A percentile compares a stretch with the other conserved stretches of the same genome.
These are phyloP conservation scores for Saccharomyces kudriavzevii DNA, from an alignment of 805 yeast genomes.

Conservation along the genomic window DNA sequence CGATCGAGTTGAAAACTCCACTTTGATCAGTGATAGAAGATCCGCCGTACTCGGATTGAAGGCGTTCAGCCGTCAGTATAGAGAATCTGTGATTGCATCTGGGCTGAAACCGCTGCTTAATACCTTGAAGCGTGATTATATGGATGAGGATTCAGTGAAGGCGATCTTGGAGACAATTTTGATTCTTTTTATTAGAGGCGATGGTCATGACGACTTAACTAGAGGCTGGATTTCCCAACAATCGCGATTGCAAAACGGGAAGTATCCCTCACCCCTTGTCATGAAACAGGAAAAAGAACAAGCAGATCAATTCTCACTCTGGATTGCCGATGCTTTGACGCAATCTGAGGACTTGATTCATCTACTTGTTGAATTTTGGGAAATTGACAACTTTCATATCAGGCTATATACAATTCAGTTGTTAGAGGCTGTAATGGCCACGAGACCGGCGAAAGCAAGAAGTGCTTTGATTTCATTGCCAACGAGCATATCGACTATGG, in stretches of 20 bases:
- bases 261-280: conserved; percentile 66
- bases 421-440: conserved; percentile 70
- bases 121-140: conserved; percentile 55
- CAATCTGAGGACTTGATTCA: conserved; percentile 41
- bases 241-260: conserved; percentile 65
- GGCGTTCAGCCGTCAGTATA: conserved; percentile 76
- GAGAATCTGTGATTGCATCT: conserved; percentile 84
- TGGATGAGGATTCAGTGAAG: conserved; percentile 64
- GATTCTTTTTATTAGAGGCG: conserved; percentile 69
- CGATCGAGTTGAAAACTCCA: conserved; percentile 78
- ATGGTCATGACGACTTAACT: conserved; percentile 52
- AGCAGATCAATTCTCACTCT: conserved; percentile 79
- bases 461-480: conserved; percentile 68
- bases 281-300: conserved; percentile 40
- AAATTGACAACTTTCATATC: conserved; percentile 64
- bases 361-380: conserved; percentile 40
- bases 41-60: conserved; percentile 88
- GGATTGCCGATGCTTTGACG: conserved; percentile 92
- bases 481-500: conserved; percentile 70
- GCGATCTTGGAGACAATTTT: conserved; percentile 81
- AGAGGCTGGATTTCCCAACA: conserved; percentile 68
- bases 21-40: conserved; percentile 72
- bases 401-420: conserved; percentile 77
- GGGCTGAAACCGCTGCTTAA: conserved; percentile 69
- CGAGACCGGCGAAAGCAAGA: conserved; percentile 66